Percentiles rank a stretch among this genome's conserved stretches.
These are phyloP conservation scores for Voacanga thouarsii DNA, from an alignment of 257 asterid genomes.

Conservation along the genomic window DNA sequence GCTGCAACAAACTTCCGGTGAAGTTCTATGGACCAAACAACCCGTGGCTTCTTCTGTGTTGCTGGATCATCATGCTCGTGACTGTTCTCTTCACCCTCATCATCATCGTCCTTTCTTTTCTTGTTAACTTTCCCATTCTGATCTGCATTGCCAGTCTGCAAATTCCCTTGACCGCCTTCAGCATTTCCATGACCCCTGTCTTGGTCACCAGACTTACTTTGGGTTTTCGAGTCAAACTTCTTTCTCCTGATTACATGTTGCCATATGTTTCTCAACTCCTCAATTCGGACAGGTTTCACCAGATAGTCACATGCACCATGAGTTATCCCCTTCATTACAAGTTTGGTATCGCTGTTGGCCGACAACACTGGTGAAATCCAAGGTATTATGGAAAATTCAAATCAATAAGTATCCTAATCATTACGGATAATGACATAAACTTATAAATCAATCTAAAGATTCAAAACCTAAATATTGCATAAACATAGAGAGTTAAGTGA, in stretches of 20 bases:
- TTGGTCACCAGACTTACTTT: constrained; percentile 30
- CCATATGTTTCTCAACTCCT: constrained; percentile 82
- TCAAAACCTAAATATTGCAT: not conserved
- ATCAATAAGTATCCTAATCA: not conserved
- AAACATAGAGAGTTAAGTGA: constrained; percentile 6
- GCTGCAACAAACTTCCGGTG: constrained; percentile 84
- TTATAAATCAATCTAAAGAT: not conserved
- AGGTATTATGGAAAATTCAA: constrained; percentile 13
- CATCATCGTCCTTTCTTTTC: constrained; percentile 86
- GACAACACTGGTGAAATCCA: constrained; percentile 67
- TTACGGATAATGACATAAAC: not conserved
- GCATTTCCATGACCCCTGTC: constrained; percentile 36
- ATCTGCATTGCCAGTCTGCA: constrained; percentile 42
- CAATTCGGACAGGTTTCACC: constrained; percentile 77
- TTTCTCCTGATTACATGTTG: constrained; percentile 79
- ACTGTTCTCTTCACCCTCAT: constrained; percentile 52
- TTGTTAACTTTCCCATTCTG: constrained; percentile 51
- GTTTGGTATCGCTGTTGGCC: constrained; percentile 62
- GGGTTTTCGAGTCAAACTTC: constrained; percentile 38
- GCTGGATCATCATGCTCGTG: constrained; percentile 56
- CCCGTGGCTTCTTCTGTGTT: constrained; percentile 77
- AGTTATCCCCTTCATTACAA: constrained; percentile 74
- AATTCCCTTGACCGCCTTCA: constrained; percentile 44
- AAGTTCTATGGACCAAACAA: constrained; percentile 91
- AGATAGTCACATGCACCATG: constrained; percentile 94